Base-by-base conservation (phyloP, 169 alveolate genomes). In the Plasmodium vinckei region DNA sequence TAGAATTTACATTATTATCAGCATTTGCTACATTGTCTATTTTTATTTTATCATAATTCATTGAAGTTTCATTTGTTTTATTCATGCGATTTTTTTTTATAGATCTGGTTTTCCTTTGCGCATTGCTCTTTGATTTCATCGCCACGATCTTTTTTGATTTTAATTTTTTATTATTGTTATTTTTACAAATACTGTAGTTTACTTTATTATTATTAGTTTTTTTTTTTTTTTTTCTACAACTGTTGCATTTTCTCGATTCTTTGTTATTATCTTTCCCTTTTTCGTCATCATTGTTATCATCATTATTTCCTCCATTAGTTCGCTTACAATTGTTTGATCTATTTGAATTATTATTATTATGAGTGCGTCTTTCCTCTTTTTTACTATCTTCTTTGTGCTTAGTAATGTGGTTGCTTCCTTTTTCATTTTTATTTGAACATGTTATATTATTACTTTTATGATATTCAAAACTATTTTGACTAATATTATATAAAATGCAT, bases 251-350 rank as follows among this genome's bases (percentile, higher is more conserved):
- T 25, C 5, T 39, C 21, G 19, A 6, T 5, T 10, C 68, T 44
- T 72, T 63, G 21, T 21, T 33, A 44, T 47, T 44, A 19, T 73
- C 60, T 9, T 19, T 42, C n/a, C 25, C 17, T 10, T 67, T 25
- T 10, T 49, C 12, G 44, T 61, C 33, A 42, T 19, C 54, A 12
- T 63, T 63, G 19, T 47, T 63, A 13, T 47, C 13, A 21, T 51
- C 51, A 1, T 63, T 77, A 44, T 44, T 51, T 51, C 25, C 33
- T 21, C 47, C 57, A 44, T 77, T 53, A 39, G 54, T 21, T 27
- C 57, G 23, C 9, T 23, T 19, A 39, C 49, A 42, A 51, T 13
- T 47, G 6, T 73, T 10, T 3, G n/a, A 46, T 6, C 47, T 67
- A 12, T 17, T 75, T 44, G 21, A 6, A 25, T 53, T 64, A 23